Percentiles rank a stretch among this genome's conserved stretches.
phyloP scores from a whole-genome alignment of 345 rosid species.

The Anacardium occidentale region DNA sequence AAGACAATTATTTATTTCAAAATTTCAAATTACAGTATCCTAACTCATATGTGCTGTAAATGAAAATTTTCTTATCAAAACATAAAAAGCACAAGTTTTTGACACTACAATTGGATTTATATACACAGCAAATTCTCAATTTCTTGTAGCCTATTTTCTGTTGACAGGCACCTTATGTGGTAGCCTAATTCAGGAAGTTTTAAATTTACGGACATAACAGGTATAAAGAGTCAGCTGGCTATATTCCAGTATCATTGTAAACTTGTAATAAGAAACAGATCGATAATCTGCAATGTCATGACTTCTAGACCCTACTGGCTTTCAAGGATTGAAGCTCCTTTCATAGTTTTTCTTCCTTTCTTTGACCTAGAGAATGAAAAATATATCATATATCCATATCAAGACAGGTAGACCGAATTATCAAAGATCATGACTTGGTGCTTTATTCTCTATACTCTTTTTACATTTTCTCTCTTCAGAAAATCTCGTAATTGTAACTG shows the following conservation, averaged over 20 bases:
- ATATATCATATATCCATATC: background rate
- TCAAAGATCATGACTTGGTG: background rate
- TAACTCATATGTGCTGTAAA: background rate
- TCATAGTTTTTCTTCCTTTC: background rate
- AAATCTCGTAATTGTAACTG: background rate
- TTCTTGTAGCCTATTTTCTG: background rate
- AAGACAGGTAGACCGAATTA: background rate
- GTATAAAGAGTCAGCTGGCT: background rate
- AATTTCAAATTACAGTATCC: too few species aligned
- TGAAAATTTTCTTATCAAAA: background rate
- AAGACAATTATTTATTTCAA: too few species aligned
- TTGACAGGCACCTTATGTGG: background rate
- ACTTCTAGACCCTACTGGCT: background rate
- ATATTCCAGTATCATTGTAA: background rate
- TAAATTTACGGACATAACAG: background rate
- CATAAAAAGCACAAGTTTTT: background rate
- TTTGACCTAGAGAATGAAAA: background rate
- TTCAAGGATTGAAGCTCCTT: background rate
- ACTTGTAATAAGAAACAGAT: background rate
- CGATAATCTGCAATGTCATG: background rate
- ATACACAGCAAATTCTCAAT: background rate
- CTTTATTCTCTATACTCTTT: background rate
- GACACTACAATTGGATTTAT: background rate
- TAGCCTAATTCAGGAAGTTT: background rate
- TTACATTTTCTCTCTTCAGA: background rate